phyloP scores from a whole-genome alignment of 129 eudicot genomes.

The Pulicaria dysenterica region DNA sequence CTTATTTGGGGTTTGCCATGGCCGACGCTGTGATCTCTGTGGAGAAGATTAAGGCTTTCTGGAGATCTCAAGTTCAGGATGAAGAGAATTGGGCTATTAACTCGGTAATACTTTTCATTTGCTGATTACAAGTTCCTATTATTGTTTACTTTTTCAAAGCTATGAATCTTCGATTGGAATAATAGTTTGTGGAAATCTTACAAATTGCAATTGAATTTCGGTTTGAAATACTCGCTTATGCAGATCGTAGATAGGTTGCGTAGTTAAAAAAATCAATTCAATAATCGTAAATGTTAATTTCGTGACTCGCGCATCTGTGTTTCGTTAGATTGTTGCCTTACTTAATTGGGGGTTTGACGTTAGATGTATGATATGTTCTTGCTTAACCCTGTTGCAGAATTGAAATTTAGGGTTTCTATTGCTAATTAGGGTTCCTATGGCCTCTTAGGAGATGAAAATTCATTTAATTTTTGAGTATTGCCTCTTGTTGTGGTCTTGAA shows the following conservation, averaged over 20 bases:
- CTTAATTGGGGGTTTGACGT: not conserved
- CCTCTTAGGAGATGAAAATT: too few relatives aligned
- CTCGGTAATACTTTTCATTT: conserved; percentile 41
- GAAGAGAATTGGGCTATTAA: conserved; percentile 65
- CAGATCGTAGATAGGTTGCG: not conserved
- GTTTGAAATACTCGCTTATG: not conserved
- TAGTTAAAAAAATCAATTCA: not conserved
- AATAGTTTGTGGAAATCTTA: not conserved
- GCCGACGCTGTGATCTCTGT: conserved; percentile 53
- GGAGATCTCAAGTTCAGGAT: conserved; percentile 61
- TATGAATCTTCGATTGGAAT: not conserved
- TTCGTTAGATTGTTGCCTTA: not conserved
- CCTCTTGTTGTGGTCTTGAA: too few relatives aligned
- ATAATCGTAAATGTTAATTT: not conserved
- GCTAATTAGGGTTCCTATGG: not conserved
- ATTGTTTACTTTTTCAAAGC: not conserved
- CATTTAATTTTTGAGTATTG: too few relatives aligned
- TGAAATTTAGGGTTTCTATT: conserved; percentile 4
- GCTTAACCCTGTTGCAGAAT: not conserved
- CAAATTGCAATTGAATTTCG: not conserved
- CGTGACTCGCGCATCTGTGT: not conserved
- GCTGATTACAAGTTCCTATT: not conserved
- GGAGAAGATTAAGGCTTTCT: conserved; percentile 59
- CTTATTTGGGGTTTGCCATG: conserved; percentile 35
- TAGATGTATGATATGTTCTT: conserved; percentile 2